Percentiles rank a stretch among this genome's conserved stretches.
Conservation (phyloP, 2,329 filamentous ascomycete genomes). For the Ilyonectria mors-panacis region DNA sequence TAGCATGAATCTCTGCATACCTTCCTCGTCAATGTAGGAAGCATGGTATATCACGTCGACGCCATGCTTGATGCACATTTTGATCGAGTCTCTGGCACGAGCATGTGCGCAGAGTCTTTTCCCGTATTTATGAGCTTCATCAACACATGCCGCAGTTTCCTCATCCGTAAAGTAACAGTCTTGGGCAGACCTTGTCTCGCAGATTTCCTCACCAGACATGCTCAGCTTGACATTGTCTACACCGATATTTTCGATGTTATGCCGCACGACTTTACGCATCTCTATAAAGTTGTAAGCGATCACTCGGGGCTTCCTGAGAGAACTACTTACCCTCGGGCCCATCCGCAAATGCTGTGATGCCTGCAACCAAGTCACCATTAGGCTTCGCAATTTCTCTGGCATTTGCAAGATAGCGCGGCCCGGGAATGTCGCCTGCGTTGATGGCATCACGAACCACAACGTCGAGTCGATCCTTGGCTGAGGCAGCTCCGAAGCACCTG, state of each 20-base stretch:
- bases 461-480: constrained; percentile 38
- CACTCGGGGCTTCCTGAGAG: neutral
- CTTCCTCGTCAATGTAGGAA: constrained; percentile 34
- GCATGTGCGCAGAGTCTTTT: constrained; percentile 35
- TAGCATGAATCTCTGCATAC: neutral
- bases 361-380: constrained; percentile 29
- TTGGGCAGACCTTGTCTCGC: constrained; percentile 26
- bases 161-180: constrained; percentile 35
- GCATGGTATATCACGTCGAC: constrained; percentile 36
- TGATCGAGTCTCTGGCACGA: constrained; percentile 32
- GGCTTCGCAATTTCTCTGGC: constrained; percentile 34
- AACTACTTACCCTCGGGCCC: constrained; percentile 12
- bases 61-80: constrained; percentile 33
- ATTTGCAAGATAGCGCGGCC: constrained; percentile 33
- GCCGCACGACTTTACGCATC: constrained; percentile 20
- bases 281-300: neutral
- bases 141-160: constrained; percentile 31
- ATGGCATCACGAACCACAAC: constrained; percentile 34
- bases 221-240: constrained; percentile 33
- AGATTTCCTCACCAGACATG: constrained; percentile 34
- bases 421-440: constrained; percentile 32
- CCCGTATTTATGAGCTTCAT: constrained; percentile 32
- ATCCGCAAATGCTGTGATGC: constrained; percentile 31
- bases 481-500: constrained; percentile 37
- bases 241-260: constrained; percentile 27